phyloP scores from a whole-genome alignment of 75 land plant species.

The Picea sitchensis region DNA sequence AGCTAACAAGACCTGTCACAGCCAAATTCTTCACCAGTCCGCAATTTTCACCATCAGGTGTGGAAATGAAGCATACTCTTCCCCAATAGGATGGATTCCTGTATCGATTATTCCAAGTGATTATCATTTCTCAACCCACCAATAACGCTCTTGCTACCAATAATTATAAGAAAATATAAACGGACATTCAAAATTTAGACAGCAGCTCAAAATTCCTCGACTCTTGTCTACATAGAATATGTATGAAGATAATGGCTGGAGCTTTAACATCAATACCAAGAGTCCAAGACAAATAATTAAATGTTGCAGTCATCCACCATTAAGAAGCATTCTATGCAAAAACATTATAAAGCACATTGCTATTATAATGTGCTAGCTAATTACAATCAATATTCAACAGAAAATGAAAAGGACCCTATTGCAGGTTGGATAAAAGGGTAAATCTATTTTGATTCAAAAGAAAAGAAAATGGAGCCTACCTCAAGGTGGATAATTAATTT shows the following conservation, averaged over 20 bases:
- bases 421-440: not conserved
- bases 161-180: not conserved
- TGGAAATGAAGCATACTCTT: slow-evolving; percentile 81
- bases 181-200: not conserved
- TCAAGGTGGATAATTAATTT: not conserved
- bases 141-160: not conserved
- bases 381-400: not conserved
- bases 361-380: not conserved
- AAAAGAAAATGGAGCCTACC: not conserved
- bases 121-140: not conserved
- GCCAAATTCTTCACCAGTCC: slow-evolving; percentile 93
- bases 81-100: slow-evolving; percentile 90
- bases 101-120: slow-evolving; percentile 13
- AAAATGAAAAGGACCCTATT: not conserved
- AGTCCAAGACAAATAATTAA: not conserved
- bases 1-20: slow-evolving; percentile 62
- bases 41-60: slow-evolving; percentile 93
- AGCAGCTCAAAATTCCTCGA: not conserved
- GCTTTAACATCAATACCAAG: not conserved
- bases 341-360: not conserved
- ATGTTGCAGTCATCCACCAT: not conserved
- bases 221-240: not conserved
- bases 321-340: not conserved
- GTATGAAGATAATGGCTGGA: not conserved
- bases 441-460: not conserved